Base-by-base conservation (phyloP, 2,329 filamentous ascomycete genomes). In the Cladosporium sp. region DNA sequence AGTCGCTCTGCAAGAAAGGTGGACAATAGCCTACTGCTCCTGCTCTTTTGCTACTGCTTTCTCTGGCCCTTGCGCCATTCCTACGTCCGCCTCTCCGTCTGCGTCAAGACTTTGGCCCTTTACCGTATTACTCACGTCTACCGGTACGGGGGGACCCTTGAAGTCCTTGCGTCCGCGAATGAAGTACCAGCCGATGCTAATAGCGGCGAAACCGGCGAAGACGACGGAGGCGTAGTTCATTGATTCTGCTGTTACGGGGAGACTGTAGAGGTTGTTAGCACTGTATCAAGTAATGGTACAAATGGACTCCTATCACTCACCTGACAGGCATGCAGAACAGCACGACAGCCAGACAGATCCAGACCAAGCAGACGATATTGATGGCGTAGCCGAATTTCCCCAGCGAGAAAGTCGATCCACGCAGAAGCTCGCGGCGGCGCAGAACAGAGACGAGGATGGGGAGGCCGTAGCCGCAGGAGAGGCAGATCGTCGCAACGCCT, bases 401-500 rank as follows among this genome's bases (percentile, higher is more conserved):
- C 0, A 92, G 81, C 0, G 86, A 87, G 69, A 83, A 92, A 0
- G 82, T 80, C 0, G 87, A 89, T 65, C 85, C 74, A 52, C 79
- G 78, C n/a, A 92, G 83, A 37, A 84, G 80, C 55, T 82, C 79
- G n/a, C 89, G 82, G 9, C 85, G 81, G 15, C 87, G 83, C 1
- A 91, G 65, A 3, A 92, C 75, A 11, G 82, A 88, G 59, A 92
- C 86, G 11, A 91, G 74, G 57, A 92, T 90, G 0, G 89, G 89
- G 15, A 91, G 80, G 14, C 86, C 88, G 71, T 92, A 92, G 0
- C 87, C 90, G 3, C 86, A 85, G 0, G 85, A 88, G 0, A 92
- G 81, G 64, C 88, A 91, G 69, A 92, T 91, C 4, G 88, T 92
- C 1, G 88, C 89, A 1, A 91, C 88, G 28, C 88, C 88, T 0